A percentile compares a stretch with the other conserved stretches of the same genome.
Conservation (phyloP, 306 rosid genomes). For the Ochetophila trinervis region DNA sequence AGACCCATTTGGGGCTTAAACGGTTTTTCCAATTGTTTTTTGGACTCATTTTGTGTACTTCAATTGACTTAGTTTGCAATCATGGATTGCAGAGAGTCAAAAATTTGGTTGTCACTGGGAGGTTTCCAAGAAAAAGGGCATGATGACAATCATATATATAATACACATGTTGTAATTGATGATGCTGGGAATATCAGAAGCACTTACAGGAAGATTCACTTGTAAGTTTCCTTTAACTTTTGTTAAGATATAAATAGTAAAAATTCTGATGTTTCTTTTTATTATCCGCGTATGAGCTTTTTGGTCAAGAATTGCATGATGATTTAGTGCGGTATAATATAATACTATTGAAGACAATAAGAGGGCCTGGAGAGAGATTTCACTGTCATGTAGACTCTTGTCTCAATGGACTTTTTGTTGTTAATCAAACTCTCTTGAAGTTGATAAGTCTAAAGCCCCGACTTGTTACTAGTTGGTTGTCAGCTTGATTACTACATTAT, state of each 20-base stretch:
- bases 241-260: neutral
- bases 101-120: constrained; percentile 97
- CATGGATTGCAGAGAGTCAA: constrained; percentile 64
- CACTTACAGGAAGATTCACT: constrained; percentile 79
- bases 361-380: neutral
- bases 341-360: too few species aligned
- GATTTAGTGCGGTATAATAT: too few species aligned
- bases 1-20: neutral
- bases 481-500: too few species aligned
- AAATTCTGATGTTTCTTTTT: too few species aligned
- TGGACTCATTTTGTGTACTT: constrained; percentile 8
- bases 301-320: too few species aligned
- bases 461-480: neutral
- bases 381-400: neutral
- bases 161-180: constrained; percentile 85
- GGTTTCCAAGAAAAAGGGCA: constrained; percentile 91
- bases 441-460: neutral
- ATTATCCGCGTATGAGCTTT: too few species aligned
- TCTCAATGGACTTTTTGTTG: neutral
- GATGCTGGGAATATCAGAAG: constrained; percentile 68
- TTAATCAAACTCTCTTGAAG: neutral
- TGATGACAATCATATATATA: constrained; percentile 66
- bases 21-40: neutral
- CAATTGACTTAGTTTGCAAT: neutral
- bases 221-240: constrained; percentile 43